Evolutionary conservation across 108 stramenopile genomes (phyloP).

Genomic region (Schizochytrium sp.): DNA sequence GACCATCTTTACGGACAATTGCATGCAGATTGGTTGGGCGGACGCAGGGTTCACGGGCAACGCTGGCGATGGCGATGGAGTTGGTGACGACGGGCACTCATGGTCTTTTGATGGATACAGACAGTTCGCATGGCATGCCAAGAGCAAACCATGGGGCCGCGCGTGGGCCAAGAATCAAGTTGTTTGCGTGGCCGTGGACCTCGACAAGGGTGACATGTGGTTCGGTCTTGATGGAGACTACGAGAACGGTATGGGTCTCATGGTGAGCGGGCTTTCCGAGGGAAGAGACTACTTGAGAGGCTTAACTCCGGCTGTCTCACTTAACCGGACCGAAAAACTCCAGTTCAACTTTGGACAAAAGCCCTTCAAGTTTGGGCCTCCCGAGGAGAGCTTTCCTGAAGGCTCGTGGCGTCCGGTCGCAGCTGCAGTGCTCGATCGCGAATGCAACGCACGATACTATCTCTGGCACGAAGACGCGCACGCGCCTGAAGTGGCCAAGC

Average conservation of each 20-base stretch:
- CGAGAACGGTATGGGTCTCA: constrained; percentile 16
- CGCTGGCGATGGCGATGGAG: constrained; percentile 73
- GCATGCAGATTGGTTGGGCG: constrained; percentile 87
- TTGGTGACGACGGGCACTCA: constrained; percentile 80
- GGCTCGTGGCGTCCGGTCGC: not conserved
- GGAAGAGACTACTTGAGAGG: constrained; percentile 2
- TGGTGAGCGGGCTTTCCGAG: constrained; percentile 15
- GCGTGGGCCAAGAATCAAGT: constrained; percentile 80
- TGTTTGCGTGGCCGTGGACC: constrained; percentile 74
- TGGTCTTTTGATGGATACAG: constrained; percentile 94
- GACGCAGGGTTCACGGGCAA: constrained; percentile 75
- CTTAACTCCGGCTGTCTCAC: constrained; percentile 24
- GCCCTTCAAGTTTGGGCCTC: constrained; percentile 17
- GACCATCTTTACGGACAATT: constrained; percentile 71
- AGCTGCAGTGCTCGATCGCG: not conserved
- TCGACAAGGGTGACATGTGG: constrained; percentile 67
- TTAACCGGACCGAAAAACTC: constrained; percentile 30
- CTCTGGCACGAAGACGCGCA: not conserved
- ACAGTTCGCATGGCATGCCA: constrained; percentile 78
- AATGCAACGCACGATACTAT: not conserved
- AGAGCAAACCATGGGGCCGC: constrained; percentile 79
- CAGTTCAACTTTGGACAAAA: constrained; percentile 31
- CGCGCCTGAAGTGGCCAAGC: not conserved
- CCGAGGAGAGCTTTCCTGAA: not conserved
- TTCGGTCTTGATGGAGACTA: constrained; percentile 75